These are phyloP conservation scores for Ophiostoma angusticollis DNA, from an alignment of 2,329 filamentous ascomycete genomes.

Conservation along the genomic window DNA sequence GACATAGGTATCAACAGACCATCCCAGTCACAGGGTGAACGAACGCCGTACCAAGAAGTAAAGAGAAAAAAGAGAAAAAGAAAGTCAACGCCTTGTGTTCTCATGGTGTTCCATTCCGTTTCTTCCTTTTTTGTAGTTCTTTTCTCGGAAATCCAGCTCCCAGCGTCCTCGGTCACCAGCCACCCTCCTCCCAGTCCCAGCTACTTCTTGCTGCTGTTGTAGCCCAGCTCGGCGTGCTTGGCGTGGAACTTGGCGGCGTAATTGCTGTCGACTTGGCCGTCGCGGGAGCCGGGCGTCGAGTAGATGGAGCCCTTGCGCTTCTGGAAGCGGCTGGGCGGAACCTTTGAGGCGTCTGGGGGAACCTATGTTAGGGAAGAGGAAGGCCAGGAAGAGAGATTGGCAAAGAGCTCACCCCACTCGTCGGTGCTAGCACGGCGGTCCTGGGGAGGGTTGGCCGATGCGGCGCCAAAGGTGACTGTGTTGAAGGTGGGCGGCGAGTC, in stretches of 20 bases:
- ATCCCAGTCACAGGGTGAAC: too few relatives aligned
- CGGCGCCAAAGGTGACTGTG: neutral
- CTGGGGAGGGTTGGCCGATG: neutral
- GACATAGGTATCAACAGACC: too few relatives aligned
- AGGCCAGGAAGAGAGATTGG: neutral
- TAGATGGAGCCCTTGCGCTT: conserved; percentile 58
- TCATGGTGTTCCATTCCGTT: neutral
- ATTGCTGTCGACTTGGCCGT: conserved; percentile 50
- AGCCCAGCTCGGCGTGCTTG: conserved; percentile 41
- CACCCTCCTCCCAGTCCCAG: neutral
- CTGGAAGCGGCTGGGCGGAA: conserved; percentile 55
- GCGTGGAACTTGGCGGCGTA: conserved; percentile 48
- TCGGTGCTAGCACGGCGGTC: conserved; percentile 8
- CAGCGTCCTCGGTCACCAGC: too few relatives aligned
- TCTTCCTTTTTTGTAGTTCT: neutral
- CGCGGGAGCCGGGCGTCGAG: conserved; percentile 50
- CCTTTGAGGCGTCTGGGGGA: conserved; percentile 48
- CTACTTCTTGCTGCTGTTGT: conserved; percentile 22
- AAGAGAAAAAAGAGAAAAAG: neutral
- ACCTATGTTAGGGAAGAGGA: neutral
- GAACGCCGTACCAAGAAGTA: too few relatives aligned
- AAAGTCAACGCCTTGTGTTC: neutral
- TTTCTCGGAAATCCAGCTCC: neutral
- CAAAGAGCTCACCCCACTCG: conserved; percentile 8
- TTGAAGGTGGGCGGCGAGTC: conserved; percentile 6